Conservation (phyloP, 495 filamentous ascomycete species). For the Umbilicaria muhlenbergii region DNA sequence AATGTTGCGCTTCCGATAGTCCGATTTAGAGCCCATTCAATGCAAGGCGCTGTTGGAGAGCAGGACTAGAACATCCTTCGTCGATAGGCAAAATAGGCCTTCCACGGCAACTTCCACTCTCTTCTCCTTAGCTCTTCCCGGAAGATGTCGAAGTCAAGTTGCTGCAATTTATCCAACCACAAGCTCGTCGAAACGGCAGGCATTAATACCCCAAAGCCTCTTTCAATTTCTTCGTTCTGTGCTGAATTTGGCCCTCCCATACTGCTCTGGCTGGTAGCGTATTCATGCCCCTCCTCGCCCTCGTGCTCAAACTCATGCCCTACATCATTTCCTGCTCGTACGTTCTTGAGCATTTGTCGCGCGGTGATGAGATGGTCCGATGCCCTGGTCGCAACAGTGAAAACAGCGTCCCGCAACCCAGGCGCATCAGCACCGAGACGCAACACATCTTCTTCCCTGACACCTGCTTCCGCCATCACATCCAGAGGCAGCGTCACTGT, state of each 20-base stretch:
- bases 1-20: no score
- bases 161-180: constrained; percentile 66
- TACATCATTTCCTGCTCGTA: constrained; percentile 52
- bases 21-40: no score
- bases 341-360: constrained; percentile 71
- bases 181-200: constrained; percentile 60
- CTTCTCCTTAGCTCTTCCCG: constrained; percentile 42
- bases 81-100: constrained; percentile 55
- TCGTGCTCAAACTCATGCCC: constrained; percentile 80
- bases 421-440: constrained; percentile 59
- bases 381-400: constrained; percentile 78
- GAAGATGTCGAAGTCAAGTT: constrained; percentile 72
- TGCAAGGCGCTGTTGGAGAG: no score
- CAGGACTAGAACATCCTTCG: constrained; percentile 35
- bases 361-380: constrained; percentile 93
- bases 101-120: constrained; percentile 84
- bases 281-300: constrained; percentile 59
- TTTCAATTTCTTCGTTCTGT: constrained; percentile 39
- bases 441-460: constrained; percentile 80
- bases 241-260: constrained; percentile 19
- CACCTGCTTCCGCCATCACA: constrained; percentile 64
- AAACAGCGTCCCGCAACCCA: constrained; percentile 77
- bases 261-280: constrained; percentile 22
- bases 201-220: constrained; percentile 63
- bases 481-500: constrained; percentile 71